phyloP scores from a whole-genome alignment of 805 yeast species.

The Saccharomyces mikatae region DNA sequence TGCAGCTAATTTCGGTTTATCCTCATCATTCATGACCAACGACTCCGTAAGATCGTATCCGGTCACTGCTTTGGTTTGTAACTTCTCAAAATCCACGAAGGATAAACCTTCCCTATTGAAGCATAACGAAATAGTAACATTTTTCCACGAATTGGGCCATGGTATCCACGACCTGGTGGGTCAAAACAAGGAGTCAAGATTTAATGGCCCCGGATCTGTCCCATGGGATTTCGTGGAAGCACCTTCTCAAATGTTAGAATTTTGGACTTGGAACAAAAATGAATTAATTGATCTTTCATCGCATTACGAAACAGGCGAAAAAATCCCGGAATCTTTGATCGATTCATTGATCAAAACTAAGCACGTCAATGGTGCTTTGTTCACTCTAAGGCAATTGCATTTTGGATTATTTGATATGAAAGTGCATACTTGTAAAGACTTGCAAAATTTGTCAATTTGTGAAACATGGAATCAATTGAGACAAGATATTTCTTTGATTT shows the following conservation, averaged over 20 bases:
- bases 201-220: slow-evolving; percentile 66
- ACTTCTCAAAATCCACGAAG: slow-evolving; percentile 66
- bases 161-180: slow-evolving; percentile 77
- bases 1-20: slow-evolving; percentile 73
- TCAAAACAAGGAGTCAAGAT: slow-evolving; percentile 52
- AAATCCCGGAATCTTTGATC: slow-evolving; percentile 49
- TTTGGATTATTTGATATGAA: slow-evolving; percentile 73
- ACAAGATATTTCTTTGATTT: slow-evolving; percentile 51
- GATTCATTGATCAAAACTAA: slow-evolving; percentile 54
- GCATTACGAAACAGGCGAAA: slow-evolving; percentile 56
- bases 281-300: slow-evolving; percentile 52
- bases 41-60: slow-evolving; percentile 51
- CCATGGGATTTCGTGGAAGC: slow-evolving; percentile 86
- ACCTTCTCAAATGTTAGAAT: slow-evolving; percentile 84
- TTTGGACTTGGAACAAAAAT: slow-evolving; percentile 73
- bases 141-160: slow-evolving; percentile 86
- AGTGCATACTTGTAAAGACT: slow-evolving; percentile 49
- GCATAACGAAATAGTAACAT: slow-evolving; percentile 72
- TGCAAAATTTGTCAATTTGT: slow-evolving; percentile 41
- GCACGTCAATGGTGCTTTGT: slow-evolving; percentile 68
- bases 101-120: slow-evolving; percentile 67
- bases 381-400: slow-evolving; percentile 66
- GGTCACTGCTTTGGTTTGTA: slow-evolving; percentile 73
- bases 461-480: slow-evolving; percentile 59
- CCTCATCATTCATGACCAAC: slow-evolving; percentile 47